phyloP scores from a whole-genome alignment of 192 early-diverging fungal species.

The Backusella circina region DNA sequence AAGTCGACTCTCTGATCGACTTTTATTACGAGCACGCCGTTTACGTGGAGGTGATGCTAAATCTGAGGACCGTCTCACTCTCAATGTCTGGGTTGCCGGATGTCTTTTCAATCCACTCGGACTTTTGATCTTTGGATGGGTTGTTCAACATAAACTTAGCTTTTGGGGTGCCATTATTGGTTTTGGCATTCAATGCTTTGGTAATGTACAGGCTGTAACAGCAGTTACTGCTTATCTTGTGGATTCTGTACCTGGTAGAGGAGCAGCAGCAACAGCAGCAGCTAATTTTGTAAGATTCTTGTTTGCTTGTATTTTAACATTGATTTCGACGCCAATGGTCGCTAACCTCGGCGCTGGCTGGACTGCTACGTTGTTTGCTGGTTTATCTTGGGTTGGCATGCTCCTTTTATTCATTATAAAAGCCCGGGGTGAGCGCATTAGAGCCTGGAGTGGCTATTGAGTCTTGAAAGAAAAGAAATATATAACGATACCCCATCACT shows the following conservation, averaged over 20 bases:
- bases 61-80: conserved; percentile 38
- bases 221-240: conserved; percentile 38
- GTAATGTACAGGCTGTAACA: conserved; percentile 35
- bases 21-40: conserved; percentile 29
- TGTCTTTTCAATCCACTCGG: conserved; percentile 37
- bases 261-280: conserved; percentile 39
- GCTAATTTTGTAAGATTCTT: conserved; percentile 39
- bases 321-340: conserved; percentile 41
- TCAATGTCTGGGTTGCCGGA: conserved; percentile 38
- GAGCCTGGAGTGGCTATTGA: conserved; percentile 16
- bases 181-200: conserved; percentile 42
- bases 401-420: conserved; percentile 28
- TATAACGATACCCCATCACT: too few species aligned
- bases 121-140: conserved; percentile 39
- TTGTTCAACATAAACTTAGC: conserved; percentile 29
- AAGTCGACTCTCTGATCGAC: conserved; percentile 37
- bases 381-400: conserved; percentile 33
- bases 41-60: conserved; percentile 31
- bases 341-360: conserved; percentile 41
- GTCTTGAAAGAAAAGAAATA: too few species aligned
- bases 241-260: conserved; percentile 40
- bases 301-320: conserved; percentile 36
- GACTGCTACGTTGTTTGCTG: conserved; percentile 35
- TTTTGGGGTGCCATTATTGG: conserved; percentile 33
- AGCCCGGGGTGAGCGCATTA: conserved; percentile 31